Evolutionary conservation across 2,329 filamentous ascomycete species (phyloP).

Genomic region (Plenodomus lindquistii): DNA sequence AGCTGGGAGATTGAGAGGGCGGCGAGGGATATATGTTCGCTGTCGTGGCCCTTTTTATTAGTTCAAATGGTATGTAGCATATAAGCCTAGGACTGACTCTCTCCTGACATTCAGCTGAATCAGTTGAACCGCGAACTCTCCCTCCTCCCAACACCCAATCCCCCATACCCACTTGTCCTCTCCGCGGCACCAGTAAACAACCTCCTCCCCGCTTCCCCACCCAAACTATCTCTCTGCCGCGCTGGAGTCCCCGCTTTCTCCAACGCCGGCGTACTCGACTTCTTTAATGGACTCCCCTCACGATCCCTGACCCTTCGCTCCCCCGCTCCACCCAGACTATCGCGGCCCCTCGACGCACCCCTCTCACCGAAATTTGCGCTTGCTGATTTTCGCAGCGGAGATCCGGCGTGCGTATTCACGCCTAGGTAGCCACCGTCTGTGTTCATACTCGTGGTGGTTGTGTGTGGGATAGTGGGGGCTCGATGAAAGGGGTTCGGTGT

Average conservation of each 20-base stretch:
- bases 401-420: conserved; percentile 77
- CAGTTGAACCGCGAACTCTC: conserved; percentile 30
- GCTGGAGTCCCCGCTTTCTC: too few relatives aligned
- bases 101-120: not conserved
- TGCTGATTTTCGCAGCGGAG: conserved; percentile 78
- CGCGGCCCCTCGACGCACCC: conserved; percentile 14
- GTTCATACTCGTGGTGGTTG: conserved; percentile 44
- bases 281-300: conserved; percentile 51
- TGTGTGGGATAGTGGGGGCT: conserved; percentile 54
- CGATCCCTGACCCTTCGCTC: conserved; percentile 33
- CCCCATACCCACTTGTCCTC: conserved; percentile 28
- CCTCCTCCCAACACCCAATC: conserved; percentile 28
- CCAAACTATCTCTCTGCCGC: not conserved
- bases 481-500: conserved; percentile 56
- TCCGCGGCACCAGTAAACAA: conserved; percentile 19
- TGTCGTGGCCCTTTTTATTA: too few relatives aligned
- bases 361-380: conserved; percentile 56
- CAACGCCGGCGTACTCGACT: conserved; percentile 43
- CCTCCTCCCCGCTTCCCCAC: conserved; percentile 11
- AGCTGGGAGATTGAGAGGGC: too few relatives aligned
- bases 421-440: conserved; percentile 76
- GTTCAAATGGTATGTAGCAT: too few relatives aligned
- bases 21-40: too few relatives aligned
- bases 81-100: too few relatives aligned
- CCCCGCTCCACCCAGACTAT: conserved; percentile 25